Base-by-base conservation (phyloP, 225 moss, liverwort and hornwort species). In the Bryum argenteum region DNA sequence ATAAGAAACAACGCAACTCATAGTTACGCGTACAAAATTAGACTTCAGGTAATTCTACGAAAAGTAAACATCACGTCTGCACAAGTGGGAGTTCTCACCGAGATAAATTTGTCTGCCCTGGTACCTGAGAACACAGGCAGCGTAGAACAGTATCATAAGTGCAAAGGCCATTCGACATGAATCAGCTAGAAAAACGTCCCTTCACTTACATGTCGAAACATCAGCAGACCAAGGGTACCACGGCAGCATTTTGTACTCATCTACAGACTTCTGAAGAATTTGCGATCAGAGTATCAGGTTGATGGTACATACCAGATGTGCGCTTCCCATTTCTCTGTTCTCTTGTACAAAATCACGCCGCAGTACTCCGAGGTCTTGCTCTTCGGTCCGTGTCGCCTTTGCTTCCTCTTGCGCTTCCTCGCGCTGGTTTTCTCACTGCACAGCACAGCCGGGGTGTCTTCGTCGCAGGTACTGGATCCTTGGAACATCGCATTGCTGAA, bases 251-350 rank as follows among this genome's bases (percentile, higher is more conserved):
- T 2, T 33, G 33, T 2, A 33, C 33, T 4, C 28, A 28, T 2
- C 5, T 28, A 2, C 28, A 28, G 28, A 28, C 3, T 28, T 28
- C 5, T 28, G 2, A 28, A 28, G 3, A 28, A 28, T 28, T 28
- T 2, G 5, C 28, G 5, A 28, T 28, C 28, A 28, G 33, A 51
- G 37, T 38, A 65, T 47, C 17, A 16, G 48, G 17, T 48, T 17
- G 48, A 22, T 22, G 18, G 6, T 22, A 23, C 61, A 33, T 56
- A 88, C 88, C 88, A 88, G 44, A 88, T 85, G 22, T 88, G 88
- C 0, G 84, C 75, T 61, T 88, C 88, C 87, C 88, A 88, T 14
- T 85, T 79, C n/a, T 58, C 57, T 2, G 85, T 82, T 50, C 85
- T 66, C 60, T 78, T 80, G 59, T 88, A 82, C 39, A 79, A 70